Base-by-base conservation (phyloP, 768 basidiomycete genomes). In the Boletus coccyginus region DNA sequence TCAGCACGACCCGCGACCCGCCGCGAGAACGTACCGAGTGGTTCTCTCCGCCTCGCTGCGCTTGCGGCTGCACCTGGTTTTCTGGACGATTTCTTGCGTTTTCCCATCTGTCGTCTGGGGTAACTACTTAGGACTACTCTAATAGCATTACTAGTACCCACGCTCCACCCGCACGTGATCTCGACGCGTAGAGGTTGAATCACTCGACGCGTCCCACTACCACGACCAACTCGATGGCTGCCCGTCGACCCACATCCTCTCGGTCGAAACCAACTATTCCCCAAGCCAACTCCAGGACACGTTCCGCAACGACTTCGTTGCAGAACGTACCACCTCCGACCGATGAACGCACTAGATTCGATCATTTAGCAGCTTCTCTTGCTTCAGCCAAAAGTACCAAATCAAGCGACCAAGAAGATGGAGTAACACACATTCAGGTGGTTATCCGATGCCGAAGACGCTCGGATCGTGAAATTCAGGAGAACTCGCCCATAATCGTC, bases 341-440 rank as follows among this genome's bases (percentile, higher is more conserved):
- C 42, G 64, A 68, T 32, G 66, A 66, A 44, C 56, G 39, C 17
- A 49, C 52, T 16, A 51, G 48, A 48, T 54, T 38, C 58, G 57
- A 69, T 55, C 46, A 58, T 19, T 61, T 60, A 36, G 59, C 72
- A 49, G 67, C 67, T 33, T 65, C 68, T 46, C 53, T 66, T n/a
- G 48, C 59, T 36, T 59, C 63, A 29, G 40, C 61, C 41, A 70
- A 68, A 47, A 41, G 55, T 32, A 46, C 66, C 21, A 77, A 77
- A 38, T 53, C 66, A 14, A 42, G 32, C 53, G 57, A 56, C 24
- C 64, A 62, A 7, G 74, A 70, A n/a, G 84, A 82, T 27, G 66
- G 77, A 5, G 93, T 90, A 68, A 85, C 85, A 9, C 92, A 97
- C 66, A 98, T 99, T 13, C 89, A 93, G 70, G 96, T 99, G 17